Evolutionary conservation across 108 stramenopile genomes (phyloP).

Genomic region (Epithemia pelagica): DNA sequence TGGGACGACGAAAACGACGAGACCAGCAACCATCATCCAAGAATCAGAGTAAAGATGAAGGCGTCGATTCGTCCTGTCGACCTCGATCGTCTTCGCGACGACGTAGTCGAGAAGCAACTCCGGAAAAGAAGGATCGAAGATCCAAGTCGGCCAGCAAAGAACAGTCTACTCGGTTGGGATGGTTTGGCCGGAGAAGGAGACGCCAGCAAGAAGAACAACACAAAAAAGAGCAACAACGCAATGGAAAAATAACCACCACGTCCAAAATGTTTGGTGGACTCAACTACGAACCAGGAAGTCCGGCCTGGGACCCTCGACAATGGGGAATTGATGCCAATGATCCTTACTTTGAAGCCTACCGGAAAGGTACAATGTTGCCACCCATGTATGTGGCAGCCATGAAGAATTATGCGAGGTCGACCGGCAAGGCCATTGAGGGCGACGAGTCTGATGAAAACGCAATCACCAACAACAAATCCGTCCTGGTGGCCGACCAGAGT

Average conservation of each 20-base stretch:
- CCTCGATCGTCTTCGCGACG: background rate
- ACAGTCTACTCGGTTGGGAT: background rate
- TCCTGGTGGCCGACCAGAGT: background rate
- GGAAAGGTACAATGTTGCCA: slow-evolving; percentile 6
- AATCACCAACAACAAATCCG: background rate
- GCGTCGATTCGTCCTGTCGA: background rate
- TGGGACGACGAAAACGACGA: background rate
- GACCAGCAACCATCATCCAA: background rate
- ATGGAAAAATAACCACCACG: background rate
- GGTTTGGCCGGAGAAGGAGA: background rate
- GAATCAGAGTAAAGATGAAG: background rate
- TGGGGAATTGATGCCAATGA: slow-evolving; percentile 7
- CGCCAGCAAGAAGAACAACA: background rate
- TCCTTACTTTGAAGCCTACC: slow-evolving; percentile 1
- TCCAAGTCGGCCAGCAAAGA: background rate
- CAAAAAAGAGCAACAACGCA: background rate
- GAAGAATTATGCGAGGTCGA: background rate
- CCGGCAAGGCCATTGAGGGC: background rate
- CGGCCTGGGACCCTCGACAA: background rate
- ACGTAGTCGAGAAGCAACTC: too few relatives aligned
- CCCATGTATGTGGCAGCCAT: slow-evolving; percentile 1
- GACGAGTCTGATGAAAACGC: background rate
- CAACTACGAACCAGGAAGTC: background rate
- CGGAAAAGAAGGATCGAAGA: too few relatives aligned
- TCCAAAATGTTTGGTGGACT: slow-evolving; percentile 1